Conservation (phyloP, 2,329 filamentous ascomycete genomes). For the Hypoxylon sp. region DNA sequence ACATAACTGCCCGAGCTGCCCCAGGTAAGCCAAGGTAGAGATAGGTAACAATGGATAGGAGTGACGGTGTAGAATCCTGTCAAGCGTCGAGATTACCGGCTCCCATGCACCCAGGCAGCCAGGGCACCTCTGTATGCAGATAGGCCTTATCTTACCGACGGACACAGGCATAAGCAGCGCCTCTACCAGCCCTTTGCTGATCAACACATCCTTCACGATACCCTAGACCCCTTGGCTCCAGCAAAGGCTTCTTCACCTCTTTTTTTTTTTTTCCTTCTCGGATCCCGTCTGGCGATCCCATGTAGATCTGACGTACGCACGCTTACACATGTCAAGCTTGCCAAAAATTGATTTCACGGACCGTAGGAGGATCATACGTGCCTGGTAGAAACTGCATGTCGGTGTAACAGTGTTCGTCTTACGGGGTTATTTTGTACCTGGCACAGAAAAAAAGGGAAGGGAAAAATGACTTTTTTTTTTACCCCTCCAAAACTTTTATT, state of each 20-base stretch:
- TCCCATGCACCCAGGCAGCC: not conserved
- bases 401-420: no score
- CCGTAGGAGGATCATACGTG: not conserved
- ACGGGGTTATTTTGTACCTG: no score
- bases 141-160: not conserved
- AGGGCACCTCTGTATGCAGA: not conserved
- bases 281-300: not conserved
- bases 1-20: no score
- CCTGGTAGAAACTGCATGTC: no score
- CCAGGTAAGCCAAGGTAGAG: no score
- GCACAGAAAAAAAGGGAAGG: not conserved
- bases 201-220: conserved; percentile 16
- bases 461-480: not conserved
- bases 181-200: conserved; percentile 23
- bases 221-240: no score
- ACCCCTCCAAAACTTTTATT: no score
- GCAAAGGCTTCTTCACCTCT: conserved; percentile 5
- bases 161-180: conserved; percentile 11
- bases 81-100: not conserved
- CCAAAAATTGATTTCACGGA: not conserved
- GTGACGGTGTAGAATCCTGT: not conserved
- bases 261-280: conserved; percentile 1
- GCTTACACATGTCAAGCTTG: not conserved
- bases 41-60: not conserved
- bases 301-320: not conserved